These are phyloP conservation scores for Wickerhamiella azyma DNA, from an alignment of 805 yeast species.

Conservation along the genomic window DNA sequence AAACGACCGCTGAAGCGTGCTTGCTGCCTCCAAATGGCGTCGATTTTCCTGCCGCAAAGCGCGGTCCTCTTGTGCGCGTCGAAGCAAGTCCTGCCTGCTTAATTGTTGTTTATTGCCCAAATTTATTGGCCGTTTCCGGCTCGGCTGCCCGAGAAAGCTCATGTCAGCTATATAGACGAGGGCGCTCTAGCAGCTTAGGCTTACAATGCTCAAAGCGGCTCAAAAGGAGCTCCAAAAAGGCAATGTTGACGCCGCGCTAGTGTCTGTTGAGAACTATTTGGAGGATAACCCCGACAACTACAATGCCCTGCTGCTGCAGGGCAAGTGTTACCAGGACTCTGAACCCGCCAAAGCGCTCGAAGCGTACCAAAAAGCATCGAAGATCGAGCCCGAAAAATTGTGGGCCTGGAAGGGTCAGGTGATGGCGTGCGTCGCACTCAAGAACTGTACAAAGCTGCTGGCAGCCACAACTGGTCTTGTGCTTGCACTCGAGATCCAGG, in stretches of 20 bases:
- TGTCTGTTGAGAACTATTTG: constrained; percentile 41
- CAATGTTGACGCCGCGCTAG: constrained; percentile 51
- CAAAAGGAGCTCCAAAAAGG: constrained; percentile 26
- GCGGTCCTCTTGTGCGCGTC: constrained; percentile 53
- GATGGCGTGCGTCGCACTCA: constrained; percentile 16
- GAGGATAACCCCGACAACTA: constrained; percentile 43
- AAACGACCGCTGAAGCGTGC: constrained; percentile 36
- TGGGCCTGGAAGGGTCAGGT: constrained; percentile 76
- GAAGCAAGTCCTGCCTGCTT: constrained; percentile 36
- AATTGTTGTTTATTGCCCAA: constrained; percentile 32
- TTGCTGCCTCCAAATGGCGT: constrained; percentile 36
- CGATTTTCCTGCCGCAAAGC: constrained; percentile 47
- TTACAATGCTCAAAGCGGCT: constrained; percentile 17
- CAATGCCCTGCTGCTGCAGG: constrained; percentile 44
- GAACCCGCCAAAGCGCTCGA: constrained; percentile 35
- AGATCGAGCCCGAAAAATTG: constrained; percentile 32
- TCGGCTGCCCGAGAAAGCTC: constrained; percentile 56
- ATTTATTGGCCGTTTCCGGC: constrained; percentile 48
- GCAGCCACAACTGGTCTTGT: constrained; percentile 16
- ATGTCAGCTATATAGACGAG: constrained; percentile 7
- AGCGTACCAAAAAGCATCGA: constrained; percentile 33
- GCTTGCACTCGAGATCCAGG: constrained; percentile 10
- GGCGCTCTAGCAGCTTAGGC: neutral
- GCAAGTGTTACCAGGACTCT: constrained; percentile 45
- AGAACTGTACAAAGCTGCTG: constrained; percentile 15